These are phyloP conservation scores for Choanephora cucurbitarum DNA, from an alignment of 371 early-diverging fungal species.

Conservation along the genomic window DNA sequence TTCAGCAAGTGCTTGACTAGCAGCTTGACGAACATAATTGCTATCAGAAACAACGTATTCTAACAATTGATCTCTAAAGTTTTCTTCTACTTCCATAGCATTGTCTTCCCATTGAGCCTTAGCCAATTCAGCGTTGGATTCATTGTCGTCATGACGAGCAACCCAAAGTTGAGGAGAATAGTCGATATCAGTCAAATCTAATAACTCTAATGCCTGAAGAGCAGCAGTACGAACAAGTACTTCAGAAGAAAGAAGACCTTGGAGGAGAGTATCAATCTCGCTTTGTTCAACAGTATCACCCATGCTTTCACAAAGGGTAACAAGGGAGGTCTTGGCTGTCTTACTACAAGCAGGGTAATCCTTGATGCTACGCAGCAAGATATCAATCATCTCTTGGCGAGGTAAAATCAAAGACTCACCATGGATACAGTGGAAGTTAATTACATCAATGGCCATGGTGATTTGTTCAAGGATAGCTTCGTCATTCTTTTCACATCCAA, in stretches of 20 bases:
- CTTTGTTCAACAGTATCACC: conserved; percentile 51
- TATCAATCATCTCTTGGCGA: conserved; percentile 71
- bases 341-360: conserved; percentile 68
- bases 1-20: conserved; percentile 72
- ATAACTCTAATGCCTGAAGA: conserved; percentile 68
- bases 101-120: conserved; percentile 80
- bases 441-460: conserved; percentile 73
- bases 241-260: conserved; percentile 75
- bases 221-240: conserved; percentile 79
- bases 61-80: conserved; percentile 57
- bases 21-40: conserved; percentile 66
- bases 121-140: conserved; percentile 71
- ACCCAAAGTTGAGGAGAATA: conserved; percentile 67
- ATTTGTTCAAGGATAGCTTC: conserved; percentile 75
- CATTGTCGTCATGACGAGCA: conserved; percentile 71
- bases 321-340: conserved; percentile 61
- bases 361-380: conserved; percentile 70
- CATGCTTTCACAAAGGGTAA: conserved; percentile 71
- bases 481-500: conserved; percentile 48
- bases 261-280: conserved; percentile 70
- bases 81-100: conserved; percentile 59
- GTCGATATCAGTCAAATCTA: conserved; percentile 70
- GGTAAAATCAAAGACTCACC: conserved; percentile 67
- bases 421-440: conserved; percentile 64
- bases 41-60: conserved; percentile 58